Evolutionary conservation across 805 yeast genomes (phyloP), one percentile per base, ranked within the genome.

Genomic region (Teunomyces tritomae): DNA sequence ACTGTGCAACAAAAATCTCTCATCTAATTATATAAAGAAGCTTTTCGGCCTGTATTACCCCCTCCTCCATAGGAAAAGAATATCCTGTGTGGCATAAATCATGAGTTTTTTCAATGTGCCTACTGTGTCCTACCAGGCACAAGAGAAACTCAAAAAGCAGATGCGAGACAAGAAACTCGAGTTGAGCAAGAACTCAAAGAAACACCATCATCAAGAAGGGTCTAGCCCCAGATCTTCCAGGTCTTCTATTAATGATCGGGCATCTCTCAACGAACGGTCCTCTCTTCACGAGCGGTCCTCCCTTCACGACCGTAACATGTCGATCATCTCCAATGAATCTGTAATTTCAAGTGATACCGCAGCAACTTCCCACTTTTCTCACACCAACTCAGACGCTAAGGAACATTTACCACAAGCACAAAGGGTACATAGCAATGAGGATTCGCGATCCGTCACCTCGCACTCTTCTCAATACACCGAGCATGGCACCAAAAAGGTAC

Each of bases 81-180:
- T n/a, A n/a, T 29, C 32, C 32, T 29, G n/a, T n/a, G n/a, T 29
- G 32, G n/a, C n/a, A 10, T 29, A 29, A 4, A 20, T 14, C 40
- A 55, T 55, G 57, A 55, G 49, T 46, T 51, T 48, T 42, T 55
- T 42, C 43, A 42, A 54, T 8, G 11, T 55, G n/a, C 59, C 59
- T 16, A 47, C 54, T 7, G 57, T 48, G 10, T 49, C 54, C 8
- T 55, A 47, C 43, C 59, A 55, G 48, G 49, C 50, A 10, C 57
- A 55, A 39, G 56, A 54, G 36, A 51, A 55, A 44, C 41, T 52
- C 39, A 54, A 55, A 44, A 50, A 49, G 28, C 50, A 52, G 28
- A 51, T 53, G 47, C 44, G 32, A n/a, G 48, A 45, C 6, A 46
- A 42, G 37, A 48, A 46, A 32, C 40, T 42, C 36, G 39, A 29